These are phyloP conservation scores for Geoglossum cookeanum DNA, from an alignment of 2,329 filamentous ascomycete species.

Conservation along the genomic window DNA sequence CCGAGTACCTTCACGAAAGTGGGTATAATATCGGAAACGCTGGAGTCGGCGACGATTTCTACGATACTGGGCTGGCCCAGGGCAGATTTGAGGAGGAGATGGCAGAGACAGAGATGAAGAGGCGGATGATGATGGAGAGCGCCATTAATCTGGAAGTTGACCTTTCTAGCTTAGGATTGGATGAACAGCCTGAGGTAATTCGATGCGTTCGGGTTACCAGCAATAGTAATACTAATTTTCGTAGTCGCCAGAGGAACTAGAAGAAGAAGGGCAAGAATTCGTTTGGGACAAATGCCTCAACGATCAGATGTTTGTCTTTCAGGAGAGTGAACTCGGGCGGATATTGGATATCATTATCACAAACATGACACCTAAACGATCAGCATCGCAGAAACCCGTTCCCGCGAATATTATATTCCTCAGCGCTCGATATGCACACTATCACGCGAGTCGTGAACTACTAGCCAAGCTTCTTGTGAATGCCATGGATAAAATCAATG, in stretches of 20 bases:
- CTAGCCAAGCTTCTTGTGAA: conserved; percentile 61
- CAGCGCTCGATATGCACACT: conserved; percentile 88
- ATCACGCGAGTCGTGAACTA: conserved; percentile 76
- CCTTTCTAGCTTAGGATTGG: conserved; percentile 82
- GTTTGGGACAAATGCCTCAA: conserved; percentile 88
- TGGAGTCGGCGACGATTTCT: conserved; percentile 76
- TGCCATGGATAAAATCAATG: conserved; percentile 91
- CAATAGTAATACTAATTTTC: conserved; percentile 10
- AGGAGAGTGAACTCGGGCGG: conserved; percentile 76
- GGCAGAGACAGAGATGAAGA: conserved; percentile 86
- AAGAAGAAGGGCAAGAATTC: conserved; percentile 84
- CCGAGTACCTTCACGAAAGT: conserved; percentile 83
- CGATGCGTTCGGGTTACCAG: conserved; percentile 11
- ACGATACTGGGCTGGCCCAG: conserved; percentile 77
- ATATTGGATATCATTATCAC: conserved; percentile 94
- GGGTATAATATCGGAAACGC: conserved; percentile 76
- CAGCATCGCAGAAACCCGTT: conserved; percentile 91
- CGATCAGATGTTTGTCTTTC: conserved; percentile 99
- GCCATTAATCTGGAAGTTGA: conserved; percentile 94
- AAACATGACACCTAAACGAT: conserved; percentile 91
- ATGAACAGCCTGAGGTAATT: conserved; percentile 79
- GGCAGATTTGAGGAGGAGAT: conserved; percentile 94
- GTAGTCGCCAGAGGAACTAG: conserved; percentile 55
- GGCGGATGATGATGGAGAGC: conserved; percentile 98
- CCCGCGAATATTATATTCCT: conserved; percentile 95